Evolutionary conservation across 352 stramenopile species (phyloP), one percentile per base, ranked within the genome.

Genomic region (Phytophthora fragariae): DNA sequence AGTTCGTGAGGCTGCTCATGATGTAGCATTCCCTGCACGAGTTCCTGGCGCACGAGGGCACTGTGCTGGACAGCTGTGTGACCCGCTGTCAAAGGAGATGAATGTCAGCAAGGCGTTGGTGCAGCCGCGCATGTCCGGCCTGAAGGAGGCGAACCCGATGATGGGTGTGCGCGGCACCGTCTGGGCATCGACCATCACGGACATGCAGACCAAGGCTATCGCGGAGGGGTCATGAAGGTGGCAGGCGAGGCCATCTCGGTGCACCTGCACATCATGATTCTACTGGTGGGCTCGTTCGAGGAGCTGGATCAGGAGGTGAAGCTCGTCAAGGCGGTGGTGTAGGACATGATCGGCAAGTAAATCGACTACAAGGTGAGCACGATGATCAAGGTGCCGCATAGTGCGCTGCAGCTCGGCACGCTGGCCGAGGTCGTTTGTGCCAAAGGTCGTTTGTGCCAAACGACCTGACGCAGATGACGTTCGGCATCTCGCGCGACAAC

Each of bases 141-240:
- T 72, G 63, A 72, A 76, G 69, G 63, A 76, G 69, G 63, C 69
- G 37, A 76, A 76, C 69, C 69, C 69, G 62, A 76, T 76, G 69
- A 76, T 76, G 57, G 63, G 69, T 72, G 57, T 76, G 52, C 63
- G 69, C 61, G 69, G 39, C 39, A 17, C 39, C 39, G 39, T 11
- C 39, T 47, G 39, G 69, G 69, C 57, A 72, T 76, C 69, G 44
- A 57, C 63, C 24, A 76, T 72, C 63, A 76, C 63, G 52, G 58
- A 76, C 52, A 76, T 72, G 57, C 69, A 76, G 63, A 63, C 69
- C 8, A 76, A 76, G 63, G 69, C 69, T 50, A 76, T 76, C 57
- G 69, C 69, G 35, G 62, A 71, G 62, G 69, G 1, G 68, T 60
- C 33, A 54, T 74, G 44, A 61, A 35, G 33, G 60, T 74, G 60